Evolutionary conservation across 2,329 filamentous ascomycete genomes (phyloP), one percentile per base, ranked within the genome.

Genomic region (Hymenoscyphus repandus): DNA sequence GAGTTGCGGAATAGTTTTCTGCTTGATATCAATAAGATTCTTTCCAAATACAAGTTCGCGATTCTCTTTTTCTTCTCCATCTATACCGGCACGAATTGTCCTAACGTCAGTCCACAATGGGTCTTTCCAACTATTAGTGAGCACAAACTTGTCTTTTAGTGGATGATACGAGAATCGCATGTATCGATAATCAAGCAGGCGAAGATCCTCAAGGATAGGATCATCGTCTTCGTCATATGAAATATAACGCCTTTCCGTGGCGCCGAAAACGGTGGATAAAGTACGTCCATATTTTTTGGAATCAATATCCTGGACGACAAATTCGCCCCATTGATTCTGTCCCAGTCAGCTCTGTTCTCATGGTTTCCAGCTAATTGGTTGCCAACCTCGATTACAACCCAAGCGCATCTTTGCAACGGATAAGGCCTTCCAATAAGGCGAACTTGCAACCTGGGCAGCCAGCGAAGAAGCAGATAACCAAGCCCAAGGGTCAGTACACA

Each of bases 281-380:
- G 75, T 73, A 51, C 74, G 79, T 44, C 75, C 80, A 66, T 79
- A 83, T 17, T 68, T 65, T 49, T 72, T 72, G 13, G 68, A 69
- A 34, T 76, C 75, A 11, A 97, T 77, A 45, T 82, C 65, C 62
- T 95, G 80, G n/a, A 93, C 80, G 11, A 79, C 76, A 68, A 97
- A 87, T 68, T 97, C 92, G 45, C 88, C 87, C 92, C 93, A 97
- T 77, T 97, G 90, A 64, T 99, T 96, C 78, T 86, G 65, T 50
- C 52, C 51, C 68, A 59, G 69, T 68, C 53, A 62, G 62, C 56
- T 54, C 45, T 3, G 33, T 11, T 42, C 45, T 13, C 12, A 18
- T 27, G 27, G 3, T 13, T 17, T 46, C 22, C 15, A 20, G 31
- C n/a, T 20, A 38, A 39, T 31, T 27, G 20, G 13, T 34, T 22